phyloP scores from a whole-genome alignment of 306 rosid genomes.

The Cicer chorassanicum region DNA sequence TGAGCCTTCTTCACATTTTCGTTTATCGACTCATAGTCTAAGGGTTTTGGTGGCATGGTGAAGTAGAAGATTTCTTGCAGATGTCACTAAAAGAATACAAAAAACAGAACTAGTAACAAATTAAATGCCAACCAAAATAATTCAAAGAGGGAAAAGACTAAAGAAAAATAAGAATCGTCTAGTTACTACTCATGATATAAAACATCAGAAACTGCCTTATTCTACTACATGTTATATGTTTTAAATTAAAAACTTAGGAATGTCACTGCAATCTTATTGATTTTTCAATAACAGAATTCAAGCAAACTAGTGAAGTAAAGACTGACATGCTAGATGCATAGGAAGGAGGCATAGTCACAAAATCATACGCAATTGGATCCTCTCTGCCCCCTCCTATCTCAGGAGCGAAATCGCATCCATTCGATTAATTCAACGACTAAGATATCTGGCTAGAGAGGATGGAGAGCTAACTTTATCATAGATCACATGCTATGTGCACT shows the following conservation, averaged over 20 bases:
- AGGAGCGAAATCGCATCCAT: neutral
- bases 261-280: slow-evolving; percentile 13
- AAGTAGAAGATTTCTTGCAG: slow-evolving; percentile 47
- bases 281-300: neutral
- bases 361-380: neutral
- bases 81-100: slow-evolving; percentile 39
- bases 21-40: slow-evolving; percentile 74
- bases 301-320: neutral
- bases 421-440: neutral
- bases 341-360: neutral
- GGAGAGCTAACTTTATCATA: neutral
- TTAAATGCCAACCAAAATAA: slow-evolving; percentile 48
- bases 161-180: neutral
- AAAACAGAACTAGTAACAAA: slow-evolving; percentile 39
- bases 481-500: neutral
- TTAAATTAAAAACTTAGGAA: neutral
- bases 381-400: neutral
- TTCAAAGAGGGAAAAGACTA: slow-evolving; percentile 8
- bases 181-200: slow-evolving; percentile 4
- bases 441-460: neutral
- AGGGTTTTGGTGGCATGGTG: slow-evolving; percentile 85
- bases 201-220: slow-evolving; percentile 16
- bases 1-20: slow-evolving; percentile 93
- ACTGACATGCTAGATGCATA: neutral
- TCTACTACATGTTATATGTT: slow-evolving; percentile 4